phyloP scores from a whole-genome alignment of 2,329 filamentous ascomycete genomes.

The Fusarium chaquense region DNA sequence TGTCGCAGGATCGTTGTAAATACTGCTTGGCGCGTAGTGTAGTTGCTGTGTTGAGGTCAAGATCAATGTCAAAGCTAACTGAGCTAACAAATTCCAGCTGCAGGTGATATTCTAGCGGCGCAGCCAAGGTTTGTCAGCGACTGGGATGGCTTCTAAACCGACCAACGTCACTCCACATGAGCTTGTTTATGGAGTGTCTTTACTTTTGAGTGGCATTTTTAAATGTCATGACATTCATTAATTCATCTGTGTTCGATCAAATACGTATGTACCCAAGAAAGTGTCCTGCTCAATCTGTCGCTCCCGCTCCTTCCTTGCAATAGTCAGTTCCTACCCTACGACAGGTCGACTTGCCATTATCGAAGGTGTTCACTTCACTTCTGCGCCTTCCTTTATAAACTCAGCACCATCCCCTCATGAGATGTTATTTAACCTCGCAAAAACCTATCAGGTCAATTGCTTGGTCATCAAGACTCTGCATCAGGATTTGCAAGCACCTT shows the following conservation, averaged over 20 bases:
- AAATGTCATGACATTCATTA: background rate
- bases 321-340: background rate
- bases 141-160: conserved; percentile 16
- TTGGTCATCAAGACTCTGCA: background rate
- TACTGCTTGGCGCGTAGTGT: background rate
- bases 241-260: background rate
- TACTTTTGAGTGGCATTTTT: background rate
- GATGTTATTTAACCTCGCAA: background rate
- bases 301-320: background rate
- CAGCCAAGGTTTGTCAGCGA: conserved; percentile 37
- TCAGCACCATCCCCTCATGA: background rate
- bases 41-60: conserved; percentile 20
- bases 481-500: background rate
- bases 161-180: conserved; percentile 20
- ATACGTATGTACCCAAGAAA: background rate
- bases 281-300: background rate
- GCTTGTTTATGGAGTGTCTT: background rate
- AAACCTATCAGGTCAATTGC: fast-evolving
- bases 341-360: background rate
- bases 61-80: conserved; percentile 11
- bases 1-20: background rate
- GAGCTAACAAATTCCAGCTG: conserved; percentile 36
- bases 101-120: conserved; percentile 18
- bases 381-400: background rate
- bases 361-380: background rate